Base-by-base conservation (phyloP, 225 moss, liverwort and hornwort species). In the Physcomitrellopsis africana region DNA sequence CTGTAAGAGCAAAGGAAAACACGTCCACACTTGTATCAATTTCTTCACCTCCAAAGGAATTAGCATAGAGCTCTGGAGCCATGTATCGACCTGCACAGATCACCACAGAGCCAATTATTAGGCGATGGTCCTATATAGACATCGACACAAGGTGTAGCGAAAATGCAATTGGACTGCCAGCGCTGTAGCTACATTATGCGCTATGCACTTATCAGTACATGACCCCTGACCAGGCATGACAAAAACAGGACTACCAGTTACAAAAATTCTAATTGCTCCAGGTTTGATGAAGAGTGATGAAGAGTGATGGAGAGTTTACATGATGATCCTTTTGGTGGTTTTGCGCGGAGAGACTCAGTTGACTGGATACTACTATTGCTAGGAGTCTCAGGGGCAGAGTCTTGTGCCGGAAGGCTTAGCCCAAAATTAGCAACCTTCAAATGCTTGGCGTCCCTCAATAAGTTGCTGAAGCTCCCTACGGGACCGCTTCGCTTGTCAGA, bases 1-100 rank as follows among this genome's bases (percentile, higher is more conserved):
- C 75, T 59, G 93, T 93, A 68, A 96, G 78, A 22, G 89, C 90
- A 72, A 96, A 96, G 11, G 96, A 87, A 72, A 96, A 96, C 26
- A 90, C 80, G 67, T 93, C 96, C 76, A 96, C 96, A 69, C 81
- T 87, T 64, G 61, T 88, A 44, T 88, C 89, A 70, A 87, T 86
- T 8, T 67, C 44, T 47, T 82, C 77, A n/a, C 24, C 67, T 23
- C 1, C 14, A 7, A 4, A 37, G 11, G 57, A 57, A 46, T 67
- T 78, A 6, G 69, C 27, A 46, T 47, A 84, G 46, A 96, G 86
- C 83, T 96, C 93, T 1, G 93, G 93, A 27, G 93, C 96, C 90
- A 90, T 90, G 37, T 92, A 92, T 22, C 88, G 86, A 79, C 86
- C 91, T 92, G 70, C 70, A 79, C 46, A 53, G 8, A 78, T 70